These are phyloP conservation scores for Piper longum DNA, from an alignment of 164 flowering plant species.

Conservation along the genomic window DNA sequence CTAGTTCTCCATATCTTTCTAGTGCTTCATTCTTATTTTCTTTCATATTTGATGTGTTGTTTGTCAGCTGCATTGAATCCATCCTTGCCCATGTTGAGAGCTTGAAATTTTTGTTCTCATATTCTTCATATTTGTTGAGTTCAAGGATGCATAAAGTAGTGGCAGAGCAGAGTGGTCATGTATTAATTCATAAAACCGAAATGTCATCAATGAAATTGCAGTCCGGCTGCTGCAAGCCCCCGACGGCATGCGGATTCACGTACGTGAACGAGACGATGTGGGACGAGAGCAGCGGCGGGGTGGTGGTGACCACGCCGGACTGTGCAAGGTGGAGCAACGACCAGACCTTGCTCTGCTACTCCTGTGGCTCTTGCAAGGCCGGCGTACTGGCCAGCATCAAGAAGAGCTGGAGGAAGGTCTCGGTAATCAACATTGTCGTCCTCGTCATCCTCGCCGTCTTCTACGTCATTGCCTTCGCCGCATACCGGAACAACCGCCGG, in stretches of 20 bases:
- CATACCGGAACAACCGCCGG: constrained; percentile 53
- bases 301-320: constrained; percentile 21
- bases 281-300: constrained; percentile 27
- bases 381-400: constrained; percentile 72
- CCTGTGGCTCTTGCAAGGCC: constrained; percentile 82
- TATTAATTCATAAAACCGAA: constrained; percentile 1
- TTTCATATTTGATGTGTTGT: constrained; percentile 25
- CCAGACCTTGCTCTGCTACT: constrained; percentile 52
- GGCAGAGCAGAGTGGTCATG: too few species aligned
- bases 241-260: constrained; percentile 51
- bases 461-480: constrained; percentile 61
- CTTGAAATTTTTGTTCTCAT: too few species aligned
- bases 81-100: too few species aligned
- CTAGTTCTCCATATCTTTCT: too few species aligned
- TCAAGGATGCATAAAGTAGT: too few species aligned
- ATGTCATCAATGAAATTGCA: constrained; percentile 9
- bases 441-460: constrained; percentile 58
- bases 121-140: too few species aligned
- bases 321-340: constrained; percentile 74
- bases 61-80: too few species aligned
- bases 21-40: too few species aligned
- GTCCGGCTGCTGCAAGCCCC: constrained; percentile 99
- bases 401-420: constrained; percentile 93
- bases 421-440: constrained; percentile 63
- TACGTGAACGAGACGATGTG: constrained; percentile 68